Percentiles rank a stretch among this genome's conserved stretches.
Conservation (phyloP, 768 basidiomycete species). For the Podaxis sp. region DNA sequence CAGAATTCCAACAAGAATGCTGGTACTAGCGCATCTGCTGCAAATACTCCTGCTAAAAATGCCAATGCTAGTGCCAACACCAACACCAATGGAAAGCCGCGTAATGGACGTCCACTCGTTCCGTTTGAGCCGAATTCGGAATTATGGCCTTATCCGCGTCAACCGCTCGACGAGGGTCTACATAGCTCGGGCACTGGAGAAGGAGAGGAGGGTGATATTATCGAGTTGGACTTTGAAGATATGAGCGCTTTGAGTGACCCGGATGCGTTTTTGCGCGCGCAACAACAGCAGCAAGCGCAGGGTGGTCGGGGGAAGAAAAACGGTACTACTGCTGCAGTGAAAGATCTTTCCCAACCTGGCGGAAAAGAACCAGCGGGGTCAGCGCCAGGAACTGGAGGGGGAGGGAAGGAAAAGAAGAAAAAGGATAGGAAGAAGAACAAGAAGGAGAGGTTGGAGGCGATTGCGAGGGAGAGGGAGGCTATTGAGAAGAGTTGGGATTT, state of each 20-base stretch:
- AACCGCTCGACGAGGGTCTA: conserved; percentile 36
- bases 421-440: conserved; percentile 22
- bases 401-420: conserved; percentile 25
- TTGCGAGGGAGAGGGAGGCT: conserved; percentile 42
- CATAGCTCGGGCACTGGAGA: conserved; percentile 1
- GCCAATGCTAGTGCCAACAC: conserved; percentile 1
- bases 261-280: conserved; percentile 47
- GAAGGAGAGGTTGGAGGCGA: conserved; percentile 38
- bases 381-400: conserved; percentile 7
- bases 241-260: conserved; percentile 73
- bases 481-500: conserved; percentile 67
- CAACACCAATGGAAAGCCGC: conserved; percentile 20
- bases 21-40: not conserved
- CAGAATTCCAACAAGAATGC: not conserved
- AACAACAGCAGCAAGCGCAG: conserved; percentile 19
- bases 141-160: conserved; percentile 69
- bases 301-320: conserved; percentile 28
- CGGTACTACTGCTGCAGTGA: not conserved
- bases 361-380: not conserved
- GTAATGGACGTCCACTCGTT: conserved; percentile 42
- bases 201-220: conserved; percentile 46
- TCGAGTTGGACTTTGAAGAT: conserved; percentile 76
- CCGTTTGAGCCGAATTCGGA: conserved; percentile 67
- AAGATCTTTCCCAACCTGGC: not conserved
- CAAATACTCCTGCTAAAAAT: not conserved